These are phyloP conservation scores for Senna siamea DNA, from an alignment of 306 rosid species.

Conservation along the genomic window DNA sequence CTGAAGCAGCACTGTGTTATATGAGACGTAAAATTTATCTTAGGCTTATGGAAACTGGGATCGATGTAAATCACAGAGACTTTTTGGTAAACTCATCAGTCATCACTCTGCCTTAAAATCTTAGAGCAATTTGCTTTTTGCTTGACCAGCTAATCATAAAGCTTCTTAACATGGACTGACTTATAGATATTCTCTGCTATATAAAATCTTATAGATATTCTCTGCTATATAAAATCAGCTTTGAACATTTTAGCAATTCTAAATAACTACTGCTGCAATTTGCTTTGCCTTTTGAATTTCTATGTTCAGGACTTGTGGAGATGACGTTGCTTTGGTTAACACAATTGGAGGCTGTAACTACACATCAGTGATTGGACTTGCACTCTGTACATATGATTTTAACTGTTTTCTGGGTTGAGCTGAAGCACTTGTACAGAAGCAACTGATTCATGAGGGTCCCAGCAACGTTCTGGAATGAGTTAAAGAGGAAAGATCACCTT, in stretches of 20 bases:
- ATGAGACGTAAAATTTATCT: constrained; percentile 50
- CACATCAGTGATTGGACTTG: not conserved
- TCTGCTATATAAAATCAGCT: not conserved
- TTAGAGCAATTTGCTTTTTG: not conserved
- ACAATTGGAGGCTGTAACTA: constrained; percentile 29
- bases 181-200: not conserved
- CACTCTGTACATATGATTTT: constrained; percentile 21
- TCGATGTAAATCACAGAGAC: constrained; percentile 42
- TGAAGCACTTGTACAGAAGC: constrained; percentile 31
- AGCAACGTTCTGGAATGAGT: constrained; percentile 8
- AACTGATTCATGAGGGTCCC: constrained; percentile 15
- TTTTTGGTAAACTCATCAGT: constrained; percentile 43
- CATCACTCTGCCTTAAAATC: constrained; percentile 29
- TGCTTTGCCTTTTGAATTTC: no score
- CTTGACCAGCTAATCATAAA: not conserved
- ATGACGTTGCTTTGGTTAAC: constrained; percentile 5
- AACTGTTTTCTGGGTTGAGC: constrained; percentile 20
- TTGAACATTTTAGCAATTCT: constrained; percentile 3
- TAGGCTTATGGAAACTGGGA: constrained; percentile 53
- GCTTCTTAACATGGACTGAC: constrained; percentile 1
- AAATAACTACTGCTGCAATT: no score
- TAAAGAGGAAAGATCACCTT: not conserved
- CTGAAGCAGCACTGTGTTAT: constrained; percentile 63
- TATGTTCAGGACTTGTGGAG: constrained; percentile 54
- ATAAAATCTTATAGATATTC: no score